Percentiles rank a stretch among this genome's conserved stretches.
Conservation (phyloP, 2,329 filamentous ascomycete species). For the Chaetomium olivaceum region DNA sequence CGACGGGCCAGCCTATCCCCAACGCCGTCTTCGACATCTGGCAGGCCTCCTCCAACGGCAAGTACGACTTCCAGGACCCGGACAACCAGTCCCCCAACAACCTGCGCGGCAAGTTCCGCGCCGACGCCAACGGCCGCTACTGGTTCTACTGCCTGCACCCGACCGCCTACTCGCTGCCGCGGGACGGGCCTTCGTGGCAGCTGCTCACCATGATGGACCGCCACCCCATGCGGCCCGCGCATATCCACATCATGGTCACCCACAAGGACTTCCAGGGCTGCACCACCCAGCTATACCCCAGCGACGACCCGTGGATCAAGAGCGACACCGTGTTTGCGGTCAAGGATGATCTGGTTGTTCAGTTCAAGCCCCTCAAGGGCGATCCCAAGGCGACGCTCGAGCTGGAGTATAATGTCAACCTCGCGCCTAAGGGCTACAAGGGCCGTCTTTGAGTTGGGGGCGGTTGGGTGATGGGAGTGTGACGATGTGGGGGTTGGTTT, state of each 20-base stretch:
- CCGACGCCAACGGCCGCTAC: constrained; percentile 63
- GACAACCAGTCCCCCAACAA: constrained; percentile 64
- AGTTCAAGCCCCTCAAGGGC: constrained; percentile 35
- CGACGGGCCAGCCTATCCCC: constrained; percentile 64
- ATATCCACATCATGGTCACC: constrained; percentile 59
- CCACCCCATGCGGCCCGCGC: constrained; percentile 58
- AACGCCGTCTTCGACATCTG: constrained; percentile 73
- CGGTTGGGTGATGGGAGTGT: not conserved
- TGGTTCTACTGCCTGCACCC: constrained; percentile 57
- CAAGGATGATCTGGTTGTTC: constrained; percentile 48
- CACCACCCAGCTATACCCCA: constrained; percentile 71
- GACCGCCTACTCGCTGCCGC: constrained; percentile 45
- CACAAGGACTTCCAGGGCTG: constrained; percentile 38
- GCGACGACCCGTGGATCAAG: constrained; percentile 60
- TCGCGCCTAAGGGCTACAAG: constrained; percentile 39
- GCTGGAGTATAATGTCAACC: constrained; percentile 42
- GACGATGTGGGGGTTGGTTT: not conserved
- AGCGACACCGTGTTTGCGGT: constrained; percentile 57
- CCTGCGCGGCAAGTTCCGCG: constrained; percentile 65
- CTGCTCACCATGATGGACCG: constrained; percentile 57
- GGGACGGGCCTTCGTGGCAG: constrained; percentile 55
- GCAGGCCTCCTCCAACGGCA: constrained; percentile 74
- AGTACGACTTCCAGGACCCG: constrained; percentile 67
- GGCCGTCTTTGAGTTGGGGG: constrained; percentile 26
- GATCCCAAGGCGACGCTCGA: constrained; percentile 41